A percentile compares a stretch with the other conserved stretches of the same genome.
These are phyloP conservation scores for Coffea eugenioides DNA, from an alignment of 257 asterid species.

Conservation along the genomic window DNA sequence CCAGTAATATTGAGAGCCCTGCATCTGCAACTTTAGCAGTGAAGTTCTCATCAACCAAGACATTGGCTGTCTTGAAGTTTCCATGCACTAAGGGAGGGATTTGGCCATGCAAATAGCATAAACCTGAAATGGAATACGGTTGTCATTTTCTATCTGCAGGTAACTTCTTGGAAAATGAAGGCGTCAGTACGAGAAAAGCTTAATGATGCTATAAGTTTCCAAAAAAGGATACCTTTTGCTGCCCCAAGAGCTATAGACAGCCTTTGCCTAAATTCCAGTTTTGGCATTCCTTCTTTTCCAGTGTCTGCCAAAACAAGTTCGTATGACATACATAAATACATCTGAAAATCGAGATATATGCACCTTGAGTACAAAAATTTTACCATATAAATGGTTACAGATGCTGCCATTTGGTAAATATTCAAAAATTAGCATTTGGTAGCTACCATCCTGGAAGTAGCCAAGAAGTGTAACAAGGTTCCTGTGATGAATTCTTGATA, in stretches of 20 bases:
- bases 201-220: neutral
- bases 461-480: constrained; percentile 65
- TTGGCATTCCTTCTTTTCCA: constrained; percentile 39
- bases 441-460: constrained; percentile 63
- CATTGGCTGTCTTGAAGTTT: constrained; percentile 70
- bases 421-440: constrained; percentile 66
- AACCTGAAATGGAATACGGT: constrained; percentile 39
- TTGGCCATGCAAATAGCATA: constrained; percentile 59
- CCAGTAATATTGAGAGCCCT: constrained; percentile 47
- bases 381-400: constrained; percentile 66
- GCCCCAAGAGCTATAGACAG: constrained; percentile 67
- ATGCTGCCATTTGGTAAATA: constrained; percentile 68
- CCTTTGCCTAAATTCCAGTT: constrained; percentile 80
- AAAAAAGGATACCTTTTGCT: constrained; percentile 54
- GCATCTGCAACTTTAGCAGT: constrained; percentile 74
- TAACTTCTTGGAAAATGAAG: constrained; percentile 4
- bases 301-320: constrained; percentile 22
- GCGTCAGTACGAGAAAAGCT: neutral
- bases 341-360: neutral
- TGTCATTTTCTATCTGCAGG: neutral
- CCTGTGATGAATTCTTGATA: constrained; percentile 54
- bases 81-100: constrained; percentile 54
- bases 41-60: constrained; percentile 75
- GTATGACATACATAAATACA: constrained; percentile 10
- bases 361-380: neutral